Evolutionary conservation across 2,329 filamentous ascomycete genomes (phyloP), one percentile per base, ranked within the genome.

Genomic region (Herpotrichia juniperi): DNA sequence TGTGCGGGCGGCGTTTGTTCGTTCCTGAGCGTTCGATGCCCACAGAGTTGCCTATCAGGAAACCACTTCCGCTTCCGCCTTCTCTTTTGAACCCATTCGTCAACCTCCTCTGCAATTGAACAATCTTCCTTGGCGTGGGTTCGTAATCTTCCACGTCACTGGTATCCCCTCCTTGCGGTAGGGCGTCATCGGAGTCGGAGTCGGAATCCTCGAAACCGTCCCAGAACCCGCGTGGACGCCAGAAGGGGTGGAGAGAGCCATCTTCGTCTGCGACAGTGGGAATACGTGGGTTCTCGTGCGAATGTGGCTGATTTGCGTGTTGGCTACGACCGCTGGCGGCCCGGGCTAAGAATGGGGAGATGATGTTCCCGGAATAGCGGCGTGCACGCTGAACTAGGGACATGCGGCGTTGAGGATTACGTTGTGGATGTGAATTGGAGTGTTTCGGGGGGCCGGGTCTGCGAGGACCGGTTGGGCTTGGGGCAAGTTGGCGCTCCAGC

Each of bases 181-280:
- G 66, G 0, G 64, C 64, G 28, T 73, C 69, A 16, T 72, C 70
- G 16, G 67, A 70, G 16, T 73, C 69, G 4, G 68, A 68, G 8
- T 77, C 73, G 21, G 65, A 74, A 48, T 75, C 72, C n/a, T 69
- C 67, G 46, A 75, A 83, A 32, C 81, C 82, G 32, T 86, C 83
- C 83, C 83, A 87, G 68, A 87, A 86, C n/a, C 79, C 79, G 31
- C 81, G 80, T 1, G 85, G 85, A 19, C 81, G 78, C 85, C 85
- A 87, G 64, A 87, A 84, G 1, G 85, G 83, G 57, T 86, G 80
- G 5, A 85, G 68, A 34, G 77, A 78, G 37, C 75, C 76, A 48
- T 83, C 78, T 42, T 69, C 62, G 16, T 71, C 67, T 17, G 61
- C 66, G 11, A 72, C 68, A 5, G 57, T 68, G 1, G 69, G 70